Evolutionary conservation across 2,329 filamentous ascomycete species (phyloP), one percentile per base, ranked within the genome.

Genomic region (Verticillium albo-atrum): DNA sequence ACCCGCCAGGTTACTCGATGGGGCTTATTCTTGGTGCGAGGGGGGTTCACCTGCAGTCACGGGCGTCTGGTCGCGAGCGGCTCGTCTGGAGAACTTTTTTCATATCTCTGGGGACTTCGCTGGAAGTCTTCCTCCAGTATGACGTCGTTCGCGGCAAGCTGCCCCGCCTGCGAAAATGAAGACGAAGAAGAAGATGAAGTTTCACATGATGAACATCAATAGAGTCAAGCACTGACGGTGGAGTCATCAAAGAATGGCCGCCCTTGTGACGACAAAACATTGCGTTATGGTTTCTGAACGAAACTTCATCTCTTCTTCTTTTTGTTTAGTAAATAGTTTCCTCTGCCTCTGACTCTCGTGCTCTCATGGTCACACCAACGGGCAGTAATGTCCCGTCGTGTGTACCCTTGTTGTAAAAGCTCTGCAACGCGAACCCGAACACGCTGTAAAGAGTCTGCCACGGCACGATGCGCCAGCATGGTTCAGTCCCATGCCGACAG

Each of bases 1-100:
- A 67, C 65, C 58, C 66, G 71, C 72, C 75, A 77, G 83, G 91
- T 97, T 96, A 98, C 94, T 97, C 93, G 92, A 98, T 96, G 94
- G 94, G 94, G 94, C 94, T 97, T 92, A 98, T 97, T 97, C 92
- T 97, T 90, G 94, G 92, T 85, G 90, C 93, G 92, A 97, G 92
- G 90, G 89, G 90, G 78, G 77, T 74, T 77, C 71, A 70, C 60
- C 37, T 84, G 69, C 71, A 68, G 35, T 63, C 12, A 10, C 2
- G n/a, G 47, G 26, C 15, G 10, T 50, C 58, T 47, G 54, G 32
- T 54, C 28, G 58, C 56, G 57, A 20, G 26, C 37, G 30, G 47
- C n/a, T 35, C 20, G 26, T 60, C 14, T 58, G 55, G 37, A 51
- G 9, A 28, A 6, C 7, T 56, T 51, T 58, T 58, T 47, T 27